Base-by-base conservation (phyloP, 192 early-diverging fungal genomes). In the Umbelopsis sp. region DNA sequence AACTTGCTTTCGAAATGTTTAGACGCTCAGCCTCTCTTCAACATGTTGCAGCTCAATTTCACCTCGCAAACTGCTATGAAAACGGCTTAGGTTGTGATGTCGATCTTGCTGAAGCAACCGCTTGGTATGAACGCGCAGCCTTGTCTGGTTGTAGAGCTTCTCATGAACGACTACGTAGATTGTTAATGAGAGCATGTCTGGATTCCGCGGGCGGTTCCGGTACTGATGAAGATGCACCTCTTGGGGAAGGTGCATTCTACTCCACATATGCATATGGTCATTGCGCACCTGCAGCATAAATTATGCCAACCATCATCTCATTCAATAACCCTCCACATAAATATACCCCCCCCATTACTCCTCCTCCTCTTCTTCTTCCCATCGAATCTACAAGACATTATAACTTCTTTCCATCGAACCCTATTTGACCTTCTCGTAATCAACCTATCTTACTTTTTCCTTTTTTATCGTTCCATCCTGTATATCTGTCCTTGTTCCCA, bases 1-100 rank as follows among this genome's bases (percentile, higher is more conserved):
- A 82, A 50, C 47, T 74, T 41, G 87, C 86, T 4, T 80, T 85
- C 12, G 71, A 75, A 45, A 89, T 89, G 83, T 95, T 85, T 73
- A 71, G 80, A 34, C 70, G 77, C 22, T 81, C 86, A 54, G 94
- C 94, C 1, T 76, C 81, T 56, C 83, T 83, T 65, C 92, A 90
- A 20, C 90, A 93, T 76, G 72, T 81, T 21, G 77, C 81, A 26
- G 81, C 82, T n/a, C 81, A 83, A 71, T 83, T 77, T 47, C 74
- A 82, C 71, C 72, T 86, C 1, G 85, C 83, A 41, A 86, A 85
- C 56, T 84, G 83, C 26, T 76, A 82, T 22, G 81, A 85, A 77
- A 82, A 76, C 25, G 80, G 85, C 21, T 36, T 79, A 43, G 79
- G 84, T 0, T 69, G 68, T 4, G 32, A 52, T 6, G 36, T 73